A percentile compares a stretch with the other conserved stretches of the same genome.
Evolutionary conservation across 2,329 filamentous ascomycete species (phyloP).

Genomic region (Apiospora pterosperma): DNA sequence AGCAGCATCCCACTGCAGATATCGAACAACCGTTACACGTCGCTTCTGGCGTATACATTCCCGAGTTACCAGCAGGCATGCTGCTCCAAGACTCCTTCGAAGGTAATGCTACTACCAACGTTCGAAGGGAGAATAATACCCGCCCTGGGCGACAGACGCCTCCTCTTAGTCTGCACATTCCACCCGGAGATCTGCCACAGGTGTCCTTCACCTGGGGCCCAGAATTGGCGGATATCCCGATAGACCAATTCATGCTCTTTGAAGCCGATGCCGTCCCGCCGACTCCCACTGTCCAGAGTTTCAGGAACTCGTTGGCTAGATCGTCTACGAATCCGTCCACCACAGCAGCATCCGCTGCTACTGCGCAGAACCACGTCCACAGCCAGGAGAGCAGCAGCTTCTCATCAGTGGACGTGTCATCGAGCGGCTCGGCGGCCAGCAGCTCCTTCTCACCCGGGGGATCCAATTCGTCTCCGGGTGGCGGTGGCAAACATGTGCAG

Average conservation of each 20-base stretch:
- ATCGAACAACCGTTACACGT: not conserved
- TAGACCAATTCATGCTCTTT: not conserved
- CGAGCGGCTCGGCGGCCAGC: not conserved
- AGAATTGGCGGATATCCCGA: not conserved
- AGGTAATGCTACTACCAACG: not conserved
- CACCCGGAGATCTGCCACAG: not conserved
- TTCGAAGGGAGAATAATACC: not conserved
- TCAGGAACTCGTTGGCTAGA: not conserved
- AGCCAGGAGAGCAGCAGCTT: not conserved
- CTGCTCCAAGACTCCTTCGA: not conserved
- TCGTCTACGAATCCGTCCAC: not conserved
- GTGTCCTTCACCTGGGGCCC: not conserved
- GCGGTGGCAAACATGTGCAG: not conserved
- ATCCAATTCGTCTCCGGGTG: not conserved
- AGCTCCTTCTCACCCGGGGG: not conserved
- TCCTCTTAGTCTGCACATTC: not conserved
- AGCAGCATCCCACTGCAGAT: too few species aligned
- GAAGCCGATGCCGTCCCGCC: not conserved
- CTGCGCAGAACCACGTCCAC: not conserved
- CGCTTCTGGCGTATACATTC: not conserved
- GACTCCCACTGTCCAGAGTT: not conserved
- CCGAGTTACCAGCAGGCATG: not conserved
- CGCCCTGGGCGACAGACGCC: not conserved
- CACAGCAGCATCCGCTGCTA: not conserved
- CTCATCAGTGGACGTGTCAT: not conserved